Base-by-base conservation (phyloP, 306 rosid species). In the Hippophae rhamnoides region DNA sequence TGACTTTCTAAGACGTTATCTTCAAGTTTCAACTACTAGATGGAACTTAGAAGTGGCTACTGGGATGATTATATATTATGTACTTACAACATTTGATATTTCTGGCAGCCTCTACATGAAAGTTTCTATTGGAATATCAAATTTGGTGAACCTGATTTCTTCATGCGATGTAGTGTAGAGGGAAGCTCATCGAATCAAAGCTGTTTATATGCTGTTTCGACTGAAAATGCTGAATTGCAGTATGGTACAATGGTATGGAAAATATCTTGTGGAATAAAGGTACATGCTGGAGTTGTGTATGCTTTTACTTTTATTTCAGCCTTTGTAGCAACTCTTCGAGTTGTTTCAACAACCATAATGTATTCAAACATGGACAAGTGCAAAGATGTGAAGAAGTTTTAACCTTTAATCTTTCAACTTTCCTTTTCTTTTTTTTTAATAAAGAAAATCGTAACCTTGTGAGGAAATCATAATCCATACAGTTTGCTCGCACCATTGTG, bases 91-190 rank as follows among this genome's bases (percentile, higher is more conserved):
- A 23, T 9, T 23, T 62, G 47, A 25, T 27, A 43, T 65, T 65
- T 58, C 7, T 54, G 57, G 42, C 84, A 90, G 96, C 89, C 86
- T 64, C 69, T 90, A 47, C 71, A 78, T 54, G 92, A 76, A 64
- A 87, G 89, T 64, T 96, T 96, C 63, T 85, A 79, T 57, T 75
- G 82, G 41, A 57, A 72, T 18, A 81, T 87, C 56, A 70, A 74
- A 76, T 79, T 90, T 52, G 70, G 82, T 45, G 63, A 49, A 46
- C 96, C 95, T 0, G 86, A 90, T 74, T 61, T 81, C 56, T 66
- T 87, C 58, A 9, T 83, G 69, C 83, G 65, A 49, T 84, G 95
- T 69, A 60, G 70, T 61, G 58, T 58, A 13, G 71, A 63, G 79
- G 80, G 71, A 50, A 65, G 53, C 11, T 13, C 70, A 8, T 57